Evolutionary conservation across 352 stramenopile genomes (phyloP).

Genomic region (Globisporangium camurandrum): DNA sequence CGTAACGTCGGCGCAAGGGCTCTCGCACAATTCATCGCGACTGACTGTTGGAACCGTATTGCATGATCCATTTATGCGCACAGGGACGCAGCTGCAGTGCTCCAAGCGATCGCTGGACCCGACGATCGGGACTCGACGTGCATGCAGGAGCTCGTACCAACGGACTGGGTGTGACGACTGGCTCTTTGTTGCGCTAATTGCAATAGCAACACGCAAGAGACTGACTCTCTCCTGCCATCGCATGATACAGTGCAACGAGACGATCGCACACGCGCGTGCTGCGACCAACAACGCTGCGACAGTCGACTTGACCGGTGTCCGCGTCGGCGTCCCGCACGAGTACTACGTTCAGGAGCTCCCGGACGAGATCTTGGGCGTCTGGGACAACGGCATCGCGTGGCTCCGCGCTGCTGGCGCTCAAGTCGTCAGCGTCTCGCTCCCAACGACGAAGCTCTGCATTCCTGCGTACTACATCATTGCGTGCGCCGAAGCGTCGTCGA

Average conservation of each 20-base stretch:
- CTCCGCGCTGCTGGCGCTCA: conserved; percentile 58
- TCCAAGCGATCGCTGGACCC: conserved; percentile 73
- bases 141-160: conserved; percentile 31
- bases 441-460: conserved; percentile 83
- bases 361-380: conserved; percentile 75
- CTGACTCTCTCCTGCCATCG: too few species aligned
- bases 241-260: conserved; percentile 35
- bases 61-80: background rate
- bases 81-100: conserved; percentile 70
- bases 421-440: conserved; percentile 69
- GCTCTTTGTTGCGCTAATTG: too few species aligned
- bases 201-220: too few species aligned
- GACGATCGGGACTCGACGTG: conserved; percentile 83
- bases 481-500: conserved; percentile 96
- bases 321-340: conserved; percentile 90
- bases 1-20: background rate
- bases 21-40: background rate
- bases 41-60: background rate
- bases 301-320: conserved; percentile 62
- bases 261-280: conserved; percentile 18
- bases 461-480: conserved; percentile 98
- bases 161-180: conserved; percentile 45
- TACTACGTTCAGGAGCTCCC: conserved; percentile 92
- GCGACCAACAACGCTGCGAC: too few species aligned
- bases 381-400: conserved; percentile 72